Evolutionary conservation across 2,329 filamentous ascomycete species (phyloP), one percentile per base, ranked within the genome.

Genomic region (Hypoxylon sp.): DNA sequence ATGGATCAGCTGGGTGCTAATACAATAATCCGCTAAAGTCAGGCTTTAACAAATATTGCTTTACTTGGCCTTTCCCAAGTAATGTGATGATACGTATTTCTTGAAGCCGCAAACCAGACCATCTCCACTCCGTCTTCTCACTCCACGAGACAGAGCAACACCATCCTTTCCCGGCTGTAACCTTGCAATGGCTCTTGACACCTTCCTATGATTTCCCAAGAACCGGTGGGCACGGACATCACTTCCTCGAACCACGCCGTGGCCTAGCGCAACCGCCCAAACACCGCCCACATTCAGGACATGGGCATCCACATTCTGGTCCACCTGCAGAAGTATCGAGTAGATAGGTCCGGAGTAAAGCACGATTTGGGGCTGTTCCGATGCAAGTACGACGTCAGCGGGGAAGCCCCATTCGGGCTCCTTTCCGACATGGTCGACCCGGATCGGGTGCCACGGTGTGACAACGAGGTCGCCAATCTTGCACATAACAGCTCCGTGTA

Each of bases 371-470:
- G 54, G 44, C 2, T 61, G 44, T 4, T 82, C 77, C 6, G 70
- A 68, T 1, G 72, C 57, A 0, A 76, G 71, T 0, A 80, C 76
- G 1, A 83, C 71, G 0, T 82, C 68, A 0, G 75, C 80, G 0
- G 87, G 87, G 69, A 88, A 88, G 0, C 65, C 70, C 86, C 86
- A 89, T 2, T 77, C 75, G 14, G 74, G 66, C 7, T 17, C 17
- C 25, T 17, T 30, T 33, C 65, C 77, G 11, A 11, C n/a, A 35
- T 48, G 40, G 20, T 81, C 77, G 1, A 74, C 53, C 0, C 79
- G 82, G 2, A 91, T 77, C 0, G 89, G 89, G 74, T 91, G 89
- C 86, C 87, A 90, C 0, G 85, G 84, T 25, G 89, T 90, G 30
- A 90, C 83, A 6, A 85, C 74, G 6, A 90, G 78, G 2, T 74